Evolutionary conservation across 108 stramenopile species (phyloP).

Genomic region (Skeletonema menzelii): DNA sequence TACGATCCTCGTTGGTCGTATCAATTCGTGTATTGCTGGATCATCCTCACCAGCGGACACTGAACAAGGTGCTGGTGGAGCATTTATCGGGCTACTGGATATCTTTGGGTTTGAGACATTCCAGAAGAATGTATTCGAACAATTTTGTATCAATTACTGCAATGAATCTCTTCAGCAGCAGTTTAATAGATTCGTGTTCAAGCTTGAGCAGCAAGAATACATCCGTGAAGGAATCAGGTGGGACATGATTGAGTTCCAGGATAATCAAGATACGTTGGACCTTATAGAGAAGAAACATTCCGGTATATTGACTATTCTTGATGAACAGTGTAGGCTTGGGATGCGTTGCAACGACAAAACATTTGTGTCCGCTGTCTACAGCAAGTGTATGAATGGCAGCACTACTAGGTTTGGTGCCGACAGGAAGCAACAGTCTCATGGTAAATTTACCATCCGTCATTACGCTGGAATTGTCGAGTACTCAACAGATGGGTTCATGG

Average conservation of each 20-base stretch:
- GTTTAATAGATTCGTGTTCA: slow-evolving; percentile 91
- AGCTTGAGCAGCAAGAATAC: slow-evolving; percentile 85
- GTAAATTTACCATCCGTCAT: slow-evolving; percentile 82
- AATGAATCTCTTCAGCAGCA: slow-evolving; percentile 94
- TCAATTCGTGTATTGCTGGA: slow-evolving; percentile 82
- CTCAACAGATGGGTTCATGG: slow-evolving; percentile 71
- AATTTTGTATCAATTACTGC: slow-evolving; percentile 97
- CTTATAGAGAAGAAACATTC: slow-evolving; percentile 60
- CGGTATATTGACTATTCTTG: slow-evolving; percentile 73
- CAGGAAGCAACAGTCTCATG: slow-evolving; percentile 56
- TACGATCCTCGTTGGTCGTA: slow-evolving; percentile 76
- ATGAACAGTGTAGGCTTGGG: slow-evolving; percentile 73
- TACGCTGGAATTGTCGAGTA: slow-evolving; percentile 91
- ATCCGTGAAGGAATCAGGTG: slow-evolving; percentile 83
- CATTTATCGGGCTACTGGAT: slow-evolving; percentile 95
- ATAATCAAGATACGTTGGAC: slow-evolving; percentile 91
- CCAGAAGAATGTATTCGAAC: slow-evolving; percentile 88
- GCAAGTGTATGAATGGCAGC: slow-evolving; percentile 49
- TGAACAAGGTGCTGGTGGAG: slow-evolving; percentile 19
- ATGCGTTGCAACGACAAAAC: slow-evolving; percentile 55
- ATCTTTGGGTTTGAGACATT: slow-evolving; percentile 99
- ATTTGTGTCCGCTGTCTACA: slow-evolving; percentile 60
- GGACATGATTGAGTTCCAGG: slow-evolving; percentile 89
- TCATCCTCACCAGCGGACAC: neutral
- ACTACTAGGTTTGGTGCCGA: slow-evolving; percentile 50